Base-by-base conservation (phyloP, 2,329 filamentous ascomycete genomes). In the Penicillium expansum region DNA sequence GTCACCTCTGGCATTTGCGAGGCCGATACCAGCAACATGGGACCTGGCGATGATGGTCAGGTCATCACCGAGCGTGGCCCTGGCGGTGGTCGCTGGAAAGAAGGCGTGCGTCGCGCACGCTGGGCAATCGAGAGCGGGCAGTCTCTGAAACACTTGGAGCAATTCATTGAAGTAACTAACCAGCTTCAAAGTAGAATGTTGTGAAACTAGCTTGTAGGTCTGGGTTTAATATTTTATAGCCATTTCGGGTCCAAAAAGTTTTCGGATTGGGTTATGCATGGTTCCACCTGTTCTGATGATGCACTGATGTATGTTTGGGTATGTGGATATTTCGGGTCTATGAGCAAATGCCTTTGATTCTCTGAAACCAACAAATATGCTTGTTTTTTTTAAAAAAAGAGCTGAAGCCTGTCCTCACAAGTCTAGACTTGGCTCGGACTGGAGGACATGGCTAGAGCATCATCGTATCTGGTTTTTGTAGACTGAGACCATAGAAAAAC, bases 41-140 rank as follows among this genome's bases (percentile, higher is more conserved):
- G 90, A 0, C 77, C 82, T 45, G 90, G 87, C 1, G 91, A 96
- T 67, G 89, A 93, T 67, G 90, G 91, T 0, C 81, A 87, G 41
- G 91, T 96, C 45, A 83, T 96, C 60, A 85, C 78, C 16, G 92
- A 97, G 72, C 81, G 88, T 47, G 93, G 94, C 0, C 92, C 92
- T 5, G 92, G 89, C 11, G 90, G 90, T 14, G 85, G 90, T 56
- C 83, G 93, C 68, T 99, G 94, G 94, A 99, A 96, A 78, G 93
- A 97, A 71, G 94, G 93, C 51, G 85, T 97, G 14, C 82, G 93
- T 66, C 83, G 91, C 71, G 94, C 94, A 16, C 86, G 88, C 67
- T 95, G 91, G 90, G 91, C 91, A 11, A 83, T 99, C 47, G 84
- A 87, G 75, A 96, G 91, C 72, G 92, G 93, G 45, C 86, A 87